Base-by-base conservation (phyloP, 352 stramenopile species). In the Phytophthora sp. region DNA sequence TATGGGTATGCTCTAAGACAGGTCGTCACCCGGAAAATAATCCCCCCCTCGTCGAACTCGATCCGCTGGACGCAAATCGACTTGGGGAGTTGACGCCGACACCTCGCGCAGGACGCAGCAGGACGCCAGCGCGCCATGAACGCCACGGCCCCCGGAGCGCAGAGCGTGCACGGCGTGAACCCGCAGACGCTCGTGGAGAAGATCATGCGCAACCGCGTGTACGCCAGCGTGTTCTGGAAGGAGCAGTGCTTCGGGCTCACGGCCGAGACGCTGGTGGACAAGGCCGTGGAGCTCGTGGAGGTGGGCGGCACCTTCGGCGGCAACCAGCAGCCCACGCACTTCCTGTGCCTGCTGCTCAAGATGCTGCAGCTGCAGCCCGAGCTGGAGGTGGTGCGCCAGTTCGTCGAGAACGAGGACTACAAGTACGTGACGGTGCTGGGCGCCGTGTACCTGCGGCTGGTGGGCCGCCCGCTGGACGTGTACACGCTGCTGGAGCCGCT, bases 111-210 rank as follows among this genome's bases (percentile, higher is more conserved):
- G 20, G 11, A 34, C 9, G 7, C 34, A 11, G 2, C 4, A 37
- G n/a, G 15, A 48, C 31, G 7, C 12, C 5, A n/a, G n/a, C n/a
- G n/a, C n/a, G n/a, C n/a, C 15, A 76, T 81, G 67, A 99, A 99
- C 74, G 68, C 90, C 20, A 99, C 96, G 30, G 96, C 98, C 69
- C 84, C 91, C 6, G 66, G 94, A 12, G 96, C 96, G 35, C 77
- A 86, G 48, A 89, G 83, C 46, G 82, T 99, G 11, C 96, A 99
- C 66, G 97, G 97, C 28, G 97, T 97, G 42, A 98, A 99, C 71
- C 96, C 97, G 57, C 96, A 99, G 84, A 96, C 98, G 63, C 79
- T 99, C 21, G 92, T 99, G 63, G 97, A 99, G 82, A 99, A 99
- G 79, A 99, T 99, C 73, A 98, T 97, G 59, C 91, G 97, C 24